Conservation (phyloP, 352 stramenopile genomes). For the Globisporangium carolinianum region DNA sequence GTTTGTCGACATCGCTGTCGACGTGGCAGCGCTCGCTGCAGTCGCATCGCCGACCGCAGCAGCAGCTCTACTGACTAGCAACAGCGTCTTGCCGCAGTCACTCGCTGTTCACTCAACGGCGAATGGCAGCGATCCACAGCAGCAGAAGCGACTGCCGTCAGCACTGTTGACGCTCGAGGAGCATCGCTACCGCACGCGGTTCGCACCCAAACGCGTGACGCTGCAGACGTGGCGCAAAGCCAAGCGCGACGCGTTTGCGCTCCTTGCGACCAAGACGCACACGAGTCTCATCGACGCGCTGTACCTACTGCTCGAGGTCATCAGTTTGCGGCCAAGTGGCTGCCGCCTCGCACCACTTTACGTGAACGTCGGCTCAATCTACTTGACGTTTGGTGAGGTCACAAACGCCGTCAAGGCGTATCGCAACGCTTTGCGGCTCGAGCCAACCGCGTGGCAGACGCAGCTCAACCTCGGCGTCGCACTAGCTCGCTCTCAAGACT, state of each 20-base stretch:
- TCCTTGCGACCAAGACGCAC: conserved; percentile 24
- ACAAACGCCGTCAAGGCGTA: conserved; percentile 46
- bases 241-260: conserved; percentile 18
- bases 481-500: conserved; percentile 35
- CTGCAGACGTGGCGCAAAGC: conserved; percentile 29
- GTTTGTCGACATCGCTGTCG: conserved; percentile 10
- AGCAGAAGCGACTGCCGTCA: no score
- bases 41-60: no score
- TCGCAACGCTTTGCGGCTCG: conserved; percentile 33
- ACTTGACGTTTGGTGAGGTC: conserved; percentile 40
- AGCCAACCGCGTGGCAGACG: conserved; percentile 34
- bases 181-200: conserved; percentile 41
- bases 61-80: neutral
- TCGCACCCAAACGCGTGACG: conserved; percentile 39
- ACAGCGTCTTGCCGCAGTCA: neutral
- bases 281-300: conserved; percentile 34
- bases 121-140: no score
- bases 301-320: conserved; percentile 53
- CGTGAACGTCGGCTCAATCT: conserved; percentile 50
- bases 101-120: no score
- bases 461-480: conserved; percentile 43
- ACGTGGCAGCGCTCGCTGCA: conserved; percentile 10
- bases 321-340: conserved; percentile 26
- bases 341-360: conserved; percentile 28
- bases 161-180: conserved; percentile 47